These are phyloP conservation scores for Calonectria hongkongensis DNA, from an alignment of 2,329 filamentous ascomycete species.

Conservation along the genomic window DNA sequence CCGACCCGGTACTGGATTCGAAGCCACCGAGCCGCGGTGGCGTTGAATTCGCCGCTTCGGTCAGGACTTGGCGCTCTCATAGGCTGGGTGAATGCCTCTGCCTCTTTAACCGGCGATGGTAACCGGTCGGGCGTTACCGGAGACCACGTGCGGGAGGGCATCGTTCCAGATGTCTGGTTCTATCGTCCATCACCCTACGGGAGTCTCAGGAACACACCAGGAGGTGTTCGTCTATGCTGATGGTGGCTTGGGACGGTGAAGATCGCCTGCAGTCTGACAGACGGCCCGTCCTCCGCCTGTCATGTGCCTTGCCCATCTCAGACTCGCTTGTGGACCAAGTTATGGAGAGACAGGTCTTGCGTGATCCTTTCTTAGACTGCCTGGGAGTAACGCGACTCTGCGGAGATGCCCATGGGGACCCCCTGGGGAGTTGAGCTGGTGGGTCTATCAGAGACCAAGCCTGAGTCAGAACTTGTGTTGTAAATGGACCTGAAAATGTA, in stretches of 20 bases:
- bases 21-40: neutral
- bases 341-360: slow-evolving; percentile 35
- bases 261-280: slow-evolving; percentile 5
- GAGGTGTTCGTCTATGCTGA: neutral
- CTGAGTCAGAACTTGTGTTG: slow-evolving; percentile 19
- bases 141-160: neutral
- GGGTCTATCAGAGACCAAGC: slow-evolving; percentile 34
- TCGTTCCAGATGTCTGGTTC: neutral
- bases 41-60: neutral
- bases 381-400: slow-evolving; percentile 40
- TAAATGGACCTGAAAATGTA: slow-evolving; percentile 21
- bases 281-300: slow-evolving; percentile 37
- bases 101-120: slow-evolving; percentile 15
- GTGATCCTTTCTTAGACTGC: slow-evolving; percentile 36
- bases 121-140: slow-evolving; percentile 1
- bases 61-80: neutral
- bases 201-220: slow-evolving; percentile 5
- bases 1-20: neutral
- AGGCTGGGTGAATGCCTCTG: slow-evolving; percentile 9
- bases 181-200: neutral
- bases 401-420: slow-evolving; percentile 44
- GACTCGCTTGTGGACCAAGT: slow-evolving; percentile 24
- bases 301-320: slow-evolving; percentile 26
- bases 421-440: slow-evolving; percentile 39
- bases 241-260: neutral